Conservation (phyloP, 805 yeast species). For the Wickerhamiella vanderwaltii region DNA sequence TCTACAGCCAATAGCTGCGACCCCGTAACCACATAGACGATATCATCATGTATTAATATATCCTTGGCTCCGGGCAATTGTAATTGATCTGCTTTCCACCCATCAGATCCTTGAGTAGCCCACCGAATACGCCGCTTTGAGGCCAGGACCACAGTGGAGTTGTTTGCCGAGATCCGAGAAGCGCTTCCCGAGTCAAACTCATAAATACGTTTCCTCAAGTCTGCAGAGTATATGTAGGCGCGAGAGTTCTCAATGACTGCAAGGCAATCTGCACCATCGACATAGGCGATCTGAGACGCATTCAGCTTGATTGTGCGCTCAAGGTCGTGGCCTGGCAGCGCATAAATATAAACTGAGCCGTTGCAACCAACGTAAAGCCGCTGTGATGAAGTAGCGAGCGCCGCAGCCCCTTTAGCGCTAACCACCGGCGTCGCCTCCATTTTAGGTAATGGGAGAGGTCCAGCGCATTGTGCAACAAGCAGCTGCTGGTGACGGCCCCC, state of each 20-base stretch:
- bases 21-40: slow-evolving; percentile 1
- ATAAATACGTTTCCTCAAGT: not conserved
- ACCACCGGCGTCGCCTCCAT: slow-evolving; percentile 9
- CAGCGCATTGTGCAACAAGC: slow-evolving; percentile 7
- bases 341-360: not conserved
- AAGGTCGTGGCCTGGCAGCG: not conserved
- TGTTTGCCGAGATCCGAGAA: not conserved
- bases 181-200: slow-evolving; percentile 5
- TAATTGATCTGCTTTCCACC: not conserved
- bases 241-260: not conserved
- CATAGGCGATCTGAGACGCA: not conserved
- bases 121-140: slow-evolving; percentile 11
- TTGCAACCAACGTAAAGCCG: not conserved
- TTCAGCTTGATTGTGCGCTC: not conserved
- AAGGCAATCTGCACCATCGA: not conserved
- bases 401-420: not conserved
- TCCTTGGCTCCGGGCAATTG: slow-evolving; percentile 2
- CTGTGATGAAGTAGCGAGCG: not conserved
- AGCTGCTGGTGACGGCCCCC: slow-evolving; percentile 4
- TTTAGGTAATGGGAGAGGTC: slow-evolving; percentile 6
- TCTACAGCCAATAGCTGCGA: slow-evolving; percentile 1
- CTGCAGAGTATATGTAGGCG: slow-evolving; percentile 4
- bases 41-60: not conserved
- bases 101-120: not conserved
- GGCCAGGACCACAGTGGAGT: not conserved